Evolutionary conservation across 108 stramenopile genomes (phyloP).

Genomic region (Chaetoceros tenuissimus): DNA sequence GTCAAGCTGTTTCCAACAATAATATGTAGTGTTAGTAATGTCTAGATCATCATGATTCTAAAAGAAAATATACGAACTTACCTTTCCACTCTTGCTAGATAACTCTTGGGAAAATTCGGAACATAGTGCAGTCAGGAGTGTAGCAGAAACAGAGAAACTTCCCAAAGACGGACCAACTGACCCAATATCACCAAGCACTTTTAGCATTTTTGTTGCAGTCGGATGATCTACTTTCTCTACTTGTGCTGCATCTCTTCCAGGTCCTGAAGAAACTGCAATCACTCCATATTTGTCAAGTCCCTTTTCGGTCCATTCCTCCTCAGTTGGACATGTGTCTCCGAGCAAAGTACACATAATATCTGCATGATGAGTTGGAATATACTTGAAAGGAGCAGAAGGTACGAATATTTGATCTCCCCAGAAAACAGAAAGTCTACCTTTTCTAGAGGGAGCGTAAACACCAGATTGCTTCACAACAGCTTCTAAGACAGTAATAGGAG

Average conservation of each 20-base stretch:
- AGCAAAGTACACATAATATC: constrained; percentile 95
- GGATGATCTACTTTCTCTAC: constrained; percentile 97
- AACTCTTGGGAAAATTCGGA: constrained; percentile 82
- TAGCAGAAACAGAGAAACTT: constrained; percentile 85
- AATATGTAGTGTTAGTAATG: not conserved
- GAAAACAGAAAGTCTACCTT: constrained; percentile 90
- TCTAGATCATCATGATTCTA: not conserved
- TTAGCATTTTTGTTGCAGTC: constrained; percentile 89
- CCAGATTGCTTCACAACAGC: constrained; percentile 96
- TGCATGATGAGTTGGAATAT: constrained; percentile 83
- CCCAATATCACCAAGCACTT: constrained; percentile 76
- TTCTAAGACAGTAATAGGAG: constrained; percentile 92
- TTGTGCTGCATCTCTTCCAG: constrained; percentile 88
- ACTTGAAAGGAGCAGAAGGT: constrained; percentile 70
- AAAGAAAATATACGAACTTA: too few species aligned
- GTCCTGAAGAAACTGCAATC: constrained; percentile 78
- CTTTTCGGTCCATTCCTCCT: constrained; percentile 83
- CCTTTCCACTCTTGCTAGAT: constrained; percentile 76
- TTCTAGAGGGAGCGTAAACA: constrained; percentile 89
- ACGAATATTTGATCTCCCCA: constrained; percentile 99
- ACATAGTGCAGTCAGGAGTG: constrained; percentile 75
- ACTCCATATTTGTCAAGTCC: constrained; percentile 98
- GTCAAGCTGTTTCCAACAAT: too few species aligned
- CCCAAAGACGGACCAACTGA: constrained; percentile 92
- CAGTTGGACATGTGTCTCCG: constrained; percentile 82